phyloP scores from a whole-genome alignment of 2,329 filamentous ascomycete species.

The Diaporthe sp. region DNA sequence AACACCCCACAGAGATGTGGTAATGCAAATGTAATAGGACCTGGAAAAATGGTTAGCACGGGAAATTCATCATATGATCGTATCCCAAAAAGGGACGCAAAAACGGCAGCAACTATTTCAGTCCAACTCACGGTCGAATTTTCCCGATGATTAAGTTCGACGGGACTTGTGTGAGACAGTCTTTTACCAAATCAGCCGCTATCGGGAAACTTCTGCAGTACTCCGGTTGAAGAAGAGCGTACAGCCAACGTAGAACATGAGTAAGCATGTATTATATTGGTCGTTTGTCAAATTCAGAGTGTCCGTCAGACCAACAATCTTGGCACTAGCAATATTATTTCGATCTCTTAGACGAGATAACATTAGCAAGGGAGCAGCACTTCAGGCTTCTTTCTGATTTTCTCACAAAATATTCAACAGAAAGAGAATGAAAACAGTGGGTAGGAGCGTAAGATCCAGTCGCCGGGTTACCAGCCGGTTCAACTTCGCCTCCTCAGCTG shows the following conservation, averaged over 20 bases:
- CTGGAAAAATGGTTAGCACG: not conserved
- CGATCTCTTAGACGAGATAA: not conserved
- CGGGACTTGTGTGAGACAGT: slow-evolving; percentile 9
- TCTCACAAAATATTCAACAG: slow-evolving; percentile 10
- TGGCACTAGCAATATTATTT: slow-evolving; percentile 14
- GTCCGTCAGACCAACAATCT: slow-evolving; percentile 13
- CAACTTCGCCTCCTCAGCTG: not conserved
- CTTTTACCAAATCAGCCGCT: not conserved
- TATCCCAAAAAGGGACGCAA: not conserved
- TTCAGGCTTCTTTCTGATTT: not conserved
- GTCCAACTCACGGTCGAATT: slow-evolving; percentile 2
- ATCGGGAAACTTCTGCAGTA: not conserved
- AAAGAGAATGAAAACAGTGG: not conserved
- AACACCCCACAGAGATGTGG: slow-evolving; percentile 46
- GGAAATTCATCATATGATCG: not conserved
- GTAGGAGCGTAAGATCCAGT: not conserved
- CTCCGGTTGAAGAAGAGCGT: not conserved
- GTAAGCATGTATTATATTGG: slow-evolving; percentile 1
- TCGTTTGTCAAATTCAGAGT: slow-evolving; percentile 1
- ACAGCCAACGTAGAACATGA: slow-evolving; percentile 26
- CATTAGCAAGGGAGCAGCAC: not conserved
- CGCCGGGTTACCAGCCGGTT: not conserved
- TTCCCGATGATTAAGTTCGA: slow-evolving; percentile 16
- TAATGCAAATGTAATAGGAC: slow-evolving; percentile 44
- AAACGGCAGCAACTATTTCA: not conserved